Conservation (phyloP, 2,329 filamentous ascomycete species). For the Cladorrhinum sp. region DNA sequence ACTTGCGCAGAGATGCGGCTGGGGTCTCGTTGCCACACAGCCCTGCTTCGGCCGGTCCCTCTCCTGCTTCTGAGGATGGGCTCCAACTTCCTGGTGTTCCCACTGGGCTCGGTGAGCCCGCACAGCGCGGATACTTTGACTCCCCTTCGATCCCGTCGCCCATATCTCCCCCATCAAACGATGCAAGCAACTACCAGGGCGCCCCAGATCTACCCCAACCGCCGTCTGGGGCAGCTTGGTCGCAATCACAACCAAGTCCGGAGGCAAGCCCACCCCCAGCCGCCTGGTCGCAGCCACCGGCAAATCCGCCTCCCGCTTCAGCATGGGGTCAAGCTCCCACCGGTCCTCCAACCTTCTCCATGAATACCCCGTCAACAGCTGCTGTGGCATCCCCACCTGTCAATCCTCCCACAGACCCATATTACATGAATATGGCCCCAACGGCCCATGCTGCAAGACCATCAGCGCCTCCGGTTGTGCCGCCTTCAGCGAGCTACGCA, state of each 20-base stretch:
- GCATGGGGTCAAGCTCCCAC: slow-evolving; percentile 8
- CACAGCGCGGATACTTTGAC: slow-evolving; percentile 24
- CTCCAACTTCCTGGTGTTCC: slow-evolving; percentile 31
- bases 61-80: slow-evolving; percentile 27
- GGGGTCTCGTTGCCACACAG: slow-evolving; percentile 37
- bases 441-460: slow-evolving; percentile 21
- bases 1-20: slow-evolving; percentile 33
- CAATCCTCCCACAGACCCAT: slow-evolving; percentile 23
- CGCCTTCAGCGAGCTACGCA: slow-evolving; percentile 23
- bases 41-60: slow-evolving; percentile 36
- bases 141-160: slow-evolving; percentile 27
- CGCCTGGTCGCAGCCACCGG: slow-evolving; percentile 21
- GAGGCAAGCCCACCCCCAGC: slow-evolving; percentile 19
- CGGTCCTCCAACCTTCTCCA: slow-evolving; percentile 29
- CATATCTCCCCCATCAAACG: slow-evolving; percentile 31
- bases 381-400: slow-evolving; percentile 31
- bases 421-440: slow-evolving; percentile 24
- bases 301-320: slow-evolving; percentile 7
- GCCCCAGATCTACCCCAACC: slow-evolving; percentile 30
- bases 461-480: slow-evolving; percentile 18
- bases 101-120: slow-evolving; percentile 20
- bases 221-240: slow-evolving; percentile 15
- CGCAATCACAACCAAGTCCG: slow-evolving; percentile 26
- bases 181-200: slow-evolving; percentile 26
- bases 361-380: slow-evolving; percentile 27